Percentiles rank a stretch among this genome's conserved stretches.
Evolutionary conservation across 1,284 basidiomycete species (phyloP).

Genomic region (Takashimella tepidaria): DNA sequence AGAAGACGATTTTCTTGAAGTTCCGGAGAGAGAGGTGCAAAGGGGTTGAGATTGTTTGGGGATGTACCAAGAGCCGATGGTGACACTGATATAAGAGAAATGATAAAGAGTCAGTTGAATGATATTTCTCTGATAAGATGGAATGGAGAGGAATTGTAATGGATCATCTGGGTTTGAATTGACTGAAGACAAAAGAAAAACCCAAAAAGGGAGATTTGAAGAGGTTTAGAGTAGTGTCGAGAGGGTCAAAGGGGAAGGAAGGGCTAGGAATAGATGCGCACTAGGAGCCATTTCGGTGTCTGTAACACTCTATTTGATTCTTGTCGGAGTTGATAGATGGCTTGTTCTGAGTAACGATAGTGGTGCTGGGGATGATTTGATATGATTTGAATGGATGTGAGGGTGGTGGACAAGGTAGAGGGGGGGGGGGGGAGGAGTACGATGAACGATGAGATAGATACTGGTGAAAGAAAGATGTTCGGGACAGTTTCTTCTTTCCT

Average conservation of each 20-base stretch:
- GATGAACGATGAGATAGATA: too few relatives aligned
- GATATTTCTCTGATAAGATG: neutral
- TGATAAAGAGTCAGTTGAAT: neutral
- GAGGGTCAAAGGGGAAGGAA: neutral
- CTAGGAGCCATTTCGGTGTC: slow-evolving; percentile 8
- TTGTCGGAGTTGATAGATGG: too few relatives aligned
- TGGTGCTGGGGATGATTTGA: too few relatives aligned
- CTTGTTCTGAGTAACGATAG: too few relatives aligned
- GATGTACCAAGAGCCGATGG: slow-evolving; percentile 12
- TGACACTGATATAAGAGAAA: neutral
- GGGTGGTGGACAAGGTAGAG: too few relatives aligned
- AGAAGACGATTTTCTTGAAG: slow-evolving; percentile 4
- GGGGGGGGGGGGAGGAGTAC: too few relatives aligned
- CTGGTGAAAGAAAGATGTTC: too few relatives aligned
- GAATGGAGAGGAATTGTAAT: slow-evolving; percentile 7
- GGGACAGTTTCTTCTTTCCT: too few relatives aligned
- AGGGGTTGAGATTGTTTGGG: slow-evolving; percentile 37
- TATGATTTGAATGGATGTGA: too few relatives aligned
- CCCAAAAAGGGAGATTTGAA: neutral
- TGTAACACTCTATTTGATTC: too few relatives aligned
- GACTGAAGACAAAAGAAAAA: neutral
- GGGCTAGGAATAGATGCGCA: neutral
- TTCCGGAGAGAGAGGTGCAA: slow-evolving; percentile 41
- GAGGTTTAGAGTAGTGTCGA: neutral
- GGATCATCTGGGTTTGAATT: neutral